Percentiles rank a stretch among this genome's conserved stretches.
Conservation (phyloP, 1,139 yeast genomes). For the Debaryomyces sp. region DNA sequence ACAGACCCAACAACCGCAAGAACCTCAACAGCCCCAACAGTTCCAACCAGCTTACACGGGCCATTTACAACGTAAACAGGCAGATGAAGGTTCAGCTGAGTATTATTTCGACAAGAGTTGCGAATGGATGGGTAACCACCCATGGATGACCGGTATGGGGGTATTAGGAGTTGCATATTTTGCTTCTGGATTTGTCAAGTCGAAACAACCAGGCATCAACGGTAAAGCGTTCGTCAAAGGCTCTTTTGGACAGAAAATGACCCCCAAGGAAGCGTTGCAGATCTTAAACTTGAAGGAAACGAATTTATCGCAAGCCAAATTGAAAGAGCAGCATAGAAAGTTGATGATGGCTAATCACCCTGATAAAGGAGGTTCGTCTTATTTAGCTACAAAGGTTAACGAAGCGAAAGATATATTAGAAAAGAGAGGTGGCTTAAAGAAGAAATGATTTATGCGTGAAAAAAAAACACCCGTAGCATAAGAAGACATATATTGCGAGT, state of each 20-base stretch:
- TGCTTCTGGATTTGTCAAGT: conserved; percentile 69
- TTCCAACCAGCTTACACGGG: conserved; percentile 38
- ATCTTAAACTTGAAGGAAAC: conserved; percentile 84
- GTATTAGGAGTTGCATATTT: conserved; percentile 65
- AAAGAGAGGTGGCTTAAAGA: conserved; percentile 69
- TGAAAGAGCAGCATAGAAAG: conserved; percentile 90
- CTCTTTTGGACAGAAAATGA: conserved; percentile 89
- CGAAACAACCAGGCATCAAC: conserved; percentile 70
- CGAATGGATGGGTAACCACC: conserved; percentile 73
- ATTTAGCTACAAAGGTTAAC: conserved; percentile 91
- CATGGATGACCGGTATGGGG: conserved; percentile 73
- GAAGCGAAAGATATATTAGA: conserved; percentile 95
- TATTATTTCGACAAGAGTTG: conserved; percentile 69
- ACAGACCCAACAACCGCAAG: conserved; percentile 17
- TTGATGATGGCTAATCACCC: conserved; percentile 74
- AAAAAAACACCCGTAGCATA: not conserved
- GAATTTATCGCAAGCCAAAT: conserved; percentile 69
- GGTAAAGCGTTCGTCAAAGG: conserved; percentile 81
- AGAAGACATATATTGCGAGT: not conserved
- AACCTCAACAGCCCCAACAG: conserved; percentile 17
- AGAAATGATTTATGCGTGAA: conserved; percentile 26
- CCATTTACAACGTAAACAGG: conserved; percentile 44
- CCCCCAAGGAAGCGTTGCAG: conserved; percentile 86
- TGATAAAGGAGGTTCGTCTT: conserved; percentile 97
- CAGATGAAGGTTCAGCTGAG: conserved; percentile 56